phyloP scores from a whole-genome alignment of 148 eudicot species.

The Silene latifolia region DNA sequence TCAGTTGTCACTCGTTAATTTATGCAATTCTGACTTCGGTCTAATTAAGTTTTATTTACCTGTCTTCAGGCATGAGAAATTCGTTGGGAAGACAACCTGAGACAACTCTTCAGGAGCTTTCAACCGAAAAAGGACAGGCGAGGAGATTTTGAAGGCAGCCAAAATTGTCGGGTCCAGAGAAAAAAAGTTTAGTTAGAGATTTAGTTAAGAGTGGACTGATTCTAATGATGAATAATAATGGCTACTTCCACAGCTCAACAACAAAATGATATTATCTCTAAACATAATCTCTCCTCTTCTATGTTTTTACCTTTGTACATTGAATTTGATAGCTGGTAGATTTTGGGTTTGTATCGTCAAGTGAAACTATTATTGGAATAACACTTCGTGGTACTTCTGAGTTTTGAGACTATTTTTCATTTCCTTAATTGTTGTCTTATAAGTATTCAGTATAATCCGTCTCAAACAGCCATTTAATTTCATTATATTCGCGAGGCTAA shows the following conservation, averaged over 20 bases:
- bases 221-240: too few species aligned
- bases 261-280: neutral
- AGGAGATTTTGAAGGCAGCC: too few species aligned
- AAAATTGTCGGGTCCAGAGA: too few species aligned
- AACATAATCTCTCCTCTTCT: neutral
- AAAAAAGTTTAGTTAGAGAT: too few species aligned
- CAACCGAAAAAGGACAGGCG: constrained; percentile 95
- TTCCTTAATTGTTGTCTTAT: too few species aligned
- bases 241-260: neutral
- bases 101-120: constrained; percentile 89
- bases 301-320: neutral
- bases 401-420: too few species aligned
- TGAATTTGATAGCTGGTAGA: neutral
- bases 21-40: constrained; percentile 1
- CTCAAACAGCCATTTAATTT: too few species aligned
- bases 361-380: neutral
- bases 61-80: constrained; percentile 72
- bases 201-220: too few species aligned
- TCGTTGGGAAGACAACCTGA: constrained; percentile 93
- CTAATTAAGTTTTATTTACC: constrained; percentile 14
- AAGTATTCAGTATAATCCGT: too few species aligned
- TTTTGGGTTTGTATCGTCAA: neutral
- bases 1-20: neutral
- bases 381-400: too few species aligned
- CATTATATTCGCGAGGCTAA: too few species aligned